Evolutionary conservation across 768 basidiomycete species (phyloP).

Genomic region (Pluteus cervinus): DNA sequence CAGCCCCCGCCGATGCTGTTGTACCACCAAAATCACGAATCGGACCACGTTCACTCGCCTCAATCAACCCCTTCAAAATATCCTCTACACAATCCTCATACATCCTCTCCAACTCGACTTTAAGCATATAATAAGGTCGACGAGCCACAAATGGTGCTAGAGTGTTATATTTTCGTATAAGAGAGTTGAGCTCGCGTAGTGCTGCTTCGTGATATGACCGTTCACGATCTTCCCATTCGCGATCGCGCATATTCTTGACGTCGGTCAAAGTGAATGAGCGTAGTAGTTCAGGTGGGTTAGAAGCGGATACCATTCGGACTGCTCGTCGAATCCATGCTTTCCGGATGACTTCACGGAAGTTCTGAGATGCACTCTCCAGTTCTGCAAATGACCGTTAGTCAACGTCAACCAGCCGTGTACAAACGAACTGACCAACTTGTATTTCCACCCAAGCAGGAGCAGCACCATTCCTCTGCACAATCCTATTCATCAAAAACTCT

Average conservation of each 20-base stretch:
- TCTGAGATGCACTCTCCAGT: constrained; percentile 52
- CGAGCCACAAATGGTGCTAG: constrained; percentile 77
- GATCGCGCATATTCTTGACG: constrained; percentile 46
- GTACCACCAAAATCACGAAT: background rate
- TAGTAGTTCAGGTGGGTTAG: constrained; percentile 34
- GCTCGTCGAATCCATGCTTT: constrained; percentile 75
- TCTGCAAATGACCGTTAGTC: constrained; percentile 30
- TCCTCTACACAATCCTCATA: constrained; percentile 48
- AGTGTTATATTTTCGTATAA: constrained; percentile 76
- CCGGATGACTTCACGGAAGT: constrained; percentile 60
- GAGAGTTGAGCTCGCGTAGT: constrained; percentile 63
- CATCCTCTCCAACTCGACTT: constrained; percentile 49
- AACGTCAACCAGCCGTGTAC: background rate
- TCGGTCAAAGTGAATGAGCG: constrained; percentile 24
- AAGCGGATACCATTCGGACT: constrained; percentile 50
- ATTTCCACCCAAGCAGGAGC: constrained; percentile 85
- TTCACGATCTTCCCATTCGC: constrained; percentile 68
- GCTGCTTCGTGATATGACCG: constrained; percentile 61
- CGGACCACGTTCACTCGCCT: constrained; percentile 9
- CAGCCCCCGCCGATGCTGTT: too few species aligned
- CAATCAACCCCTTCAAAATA: constrained; percentile 36
- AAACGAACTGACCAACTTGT: constrained; percentile 49
- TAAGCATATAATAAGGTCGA: constrained; percentile 49
- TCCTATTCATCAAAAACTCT: constrained; percentile 83
- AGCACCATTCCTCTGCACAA: constrained; percentile 76